Evolutionary conservation across 345 rosid species (phyloP).

Genomic region (Salix koriyanagi): DNA sequence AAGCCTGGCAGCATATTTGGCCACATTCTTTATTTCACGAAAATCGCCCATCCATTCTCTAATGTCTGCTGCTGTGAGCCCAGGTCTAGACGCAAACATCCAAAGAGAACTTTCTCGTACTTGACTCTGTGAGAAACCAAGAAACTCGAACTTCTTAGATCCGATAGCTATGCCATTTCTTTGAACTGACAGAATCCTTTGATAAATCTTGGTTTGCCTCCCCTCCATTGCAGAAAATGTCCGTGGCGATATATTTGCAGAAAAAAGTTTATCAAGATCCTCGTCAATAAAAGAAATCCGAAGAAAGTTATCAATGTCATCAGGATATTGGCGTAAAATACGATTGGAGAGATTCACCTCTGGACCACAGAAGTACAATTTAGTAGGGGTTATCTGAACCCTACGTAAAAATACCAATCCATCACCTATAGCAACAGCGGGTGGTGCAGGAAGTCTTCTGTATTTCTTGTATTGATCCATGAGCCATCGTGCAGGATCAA

Average conservation of each 20-base stretch:
- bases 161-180: slow-evolving; percentile 43
- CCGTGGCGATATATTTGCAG: slow-evolving; percentile 21
- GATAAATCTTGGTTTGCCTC: slow-evolving; percentile 28
- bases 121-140: slow-evolving; percentile 54
- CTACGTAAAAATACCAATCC: slow-evolving; percentile 42
- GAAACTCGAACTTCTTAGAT: slow-evolving; percentile 45
- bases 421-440: slow-evolving; percentile 28
- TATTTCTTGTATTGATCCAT: slow-evolving; percentile 14
- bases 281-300: slow-evolving; percentile 47
- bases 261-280: slow-evolving; percentile 38
- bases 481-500: slow-evolving; percentile 47
- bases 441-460: slow-evolving; percentile 21
- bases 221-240: slow-evolving; percentile 1
- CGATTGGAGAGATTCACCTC: slow-evolving; percentile 51
- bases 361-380: slow-evolving; percentile 49
- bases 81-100: slow-evolving; percentile 58
- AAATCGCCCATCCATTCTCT: slow-evolving; percentile 44
- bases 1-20: slow-evolving; percentile 48
- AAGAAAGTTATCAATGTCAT: slow-evolving; percentile 40
- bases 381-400: slow-evolving; percentile 48
- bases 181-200: slow-evolving; percentile 39
- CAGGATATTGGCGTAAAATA: slow-evolving; percentile 38
- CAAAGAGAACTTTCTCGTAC: slow-evolving; percentile 49
- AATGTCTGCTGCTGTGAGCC: slow-evolving; percentile 36
- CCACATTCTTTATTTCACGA: slow-evolving; percentile 43